A percentile compares a stretch with the other conserved stretches of the same genome.
Conservation (phyloP, 306 rosid genomes). For the Quillaja saponaria region DNA sequence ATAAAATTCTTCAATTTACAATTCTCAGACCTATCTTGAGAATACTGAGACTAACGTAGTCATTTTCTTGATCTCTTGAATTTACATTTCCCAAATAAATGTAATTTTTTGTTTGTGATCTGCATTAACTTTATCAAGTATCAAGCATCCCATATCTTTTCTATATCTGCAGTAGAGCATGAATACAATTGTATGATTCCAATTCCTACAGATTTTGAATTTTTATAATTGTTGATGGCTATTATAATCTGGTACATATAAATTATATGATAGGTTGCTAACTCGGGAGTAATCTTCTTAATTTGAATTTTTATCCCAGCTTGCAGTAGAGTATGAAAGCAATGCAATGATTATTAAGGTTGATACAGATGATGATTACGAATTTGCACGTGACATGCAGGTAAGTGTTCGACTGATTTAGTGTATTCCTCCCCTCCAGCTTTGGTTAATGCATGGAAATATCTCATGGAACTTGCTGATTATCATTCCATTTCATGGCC, state of each 20-base stretch:
- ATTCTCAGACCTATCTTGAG: neutral
- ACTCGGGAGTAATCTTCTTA: constrained; percentile 23
- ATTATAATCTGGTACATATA: no score
- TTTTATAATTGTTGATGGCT: neutral
- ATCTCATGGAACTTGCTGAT: neutral
- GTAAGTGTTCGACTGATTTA: constrained; percentile 37
- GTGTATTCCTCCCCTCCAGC: constrained; percentile 1
- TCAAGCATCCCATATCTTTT: constrained; percentile 3
- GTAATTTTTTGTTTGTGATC: neutral
- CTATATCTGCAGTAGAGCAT: constrained; percentile 10
- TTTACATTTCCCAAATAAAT: constrained; percentile 15
- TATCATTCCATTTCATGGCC: neutral
- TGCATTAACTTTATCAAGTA: neutral
- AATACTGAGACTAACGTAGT: neutral
- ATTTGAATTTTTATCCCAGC: constrained; percentile 48
- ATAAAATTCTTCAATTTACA: neutral
- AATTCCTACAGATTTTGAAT: neutral
- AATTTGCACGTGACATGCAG: constrained; percentile 93
- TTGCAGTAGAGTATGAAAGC: constrained; percentile 79
- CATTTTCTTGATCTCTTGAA: constrained; percentile 8
- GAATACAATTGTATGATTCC: constrained; percentile 9
- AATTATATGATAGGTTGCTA: neutral
- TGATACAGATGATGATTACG: constrained; percentile 88
- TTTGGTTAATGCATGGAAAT: constrained; percentile 1
- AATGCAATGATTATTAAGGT: constrained; percentile 73